Evolutionary conservation across 768 basidiomycete genomes (phyloP).

Genomic region (Hysterangium stoloniferum): DNA sequence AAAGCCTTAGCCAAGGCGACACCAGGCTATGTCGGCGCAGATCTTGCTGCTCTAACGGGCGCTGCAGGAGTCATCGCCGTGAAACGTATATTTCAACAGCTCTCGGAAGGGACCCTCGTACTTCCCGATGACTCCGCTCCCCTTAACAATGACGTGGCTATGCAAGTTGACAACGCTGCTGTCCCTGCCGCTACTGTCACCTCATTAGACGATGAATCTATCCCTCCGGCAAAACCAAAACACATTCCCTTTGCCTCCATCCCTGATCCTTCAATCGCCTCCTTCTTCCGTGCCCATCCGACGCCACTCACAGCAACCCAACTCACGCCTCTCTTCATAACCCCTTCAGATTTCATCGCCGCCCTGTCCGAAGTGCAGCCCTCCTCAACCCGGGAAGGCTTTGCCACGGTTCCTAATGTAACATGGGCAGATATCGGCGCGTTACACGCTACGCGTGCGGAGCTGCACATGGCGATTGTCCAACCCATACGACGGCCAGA

Average conservation of each 20-base stretch:
- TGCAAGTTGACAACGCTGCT: constrained; percentile 38
- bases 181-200: constrained; percentile 28
- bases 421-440: constrained; percentile 95
- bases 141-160: constrained; percentile 27
- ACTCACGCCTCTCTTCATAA: constrained; percentile 77
- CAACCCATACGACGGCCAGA: constrained; percentile 89
- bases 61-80: constrained; percentile 95
- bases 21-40: constrained; percentile 96
- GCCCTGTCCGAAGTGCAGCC: constrained; percentile 91
- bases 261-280: constrained; percentile 64
- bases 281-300: constrained; percentile 86
- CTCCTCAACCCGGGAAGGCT: constrained; percentile 95
- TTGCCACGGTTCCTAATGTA: constrained; percentile 93
- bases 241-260: constrained; percentile 29
- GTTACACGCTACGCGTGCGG: constrained; percentile 76
- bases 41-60: constrained; percentile 81
- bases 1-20: constrained; percentile 80
- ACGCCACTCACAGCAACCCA: constrained; percentile 68
- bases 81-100: constrained; percentile 81
- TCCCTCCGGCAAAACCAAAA: constrained; percentile 15
- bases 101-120: constrained; percentile 58
- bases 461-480: constrained; percentile 96
- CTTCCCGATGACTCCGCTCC: constrained; percentile 36
- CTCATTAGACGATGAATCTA: constrained; percentile 12
- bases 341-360: constrained; percentile 64